Base-by-base conservation (phyloP, 2,329 filamentous ascomycete genomes). In the Diatrype stigma region DNA sequence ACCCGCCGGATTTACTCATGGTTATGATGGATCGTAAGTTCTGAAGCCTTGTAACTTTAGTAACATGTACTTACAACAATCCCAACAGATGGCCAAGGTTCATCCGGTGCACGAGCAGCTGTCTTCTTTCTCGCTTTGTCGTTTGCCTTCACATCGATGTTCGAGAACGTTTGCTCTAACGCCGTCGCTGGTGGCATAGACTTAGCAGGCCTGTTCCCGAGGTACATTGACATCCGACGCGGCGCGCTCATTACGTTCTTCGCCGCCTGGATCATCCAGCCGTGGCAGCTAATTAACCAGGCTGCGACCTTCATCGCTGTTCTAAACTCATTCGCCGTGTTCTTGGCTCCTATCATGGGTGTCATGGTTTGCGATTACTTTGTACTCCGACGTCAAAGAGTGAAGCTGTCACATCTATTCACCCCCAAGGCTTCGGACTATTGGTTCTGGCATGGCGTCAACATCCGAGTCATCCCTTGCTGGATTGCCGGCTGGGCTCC, bases 401-500 rank as follows among this genome's bases (percentile, higher is more conserved):
- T 69, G 16, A 67, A 67, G 53, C 61, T 71, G 12, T 65, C 64
- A 3, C 60, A 67, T 34, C 57, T 72, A 1, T 71, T 48, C 48
- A 58, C 57, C 19, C 64, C 65, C 0, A 34, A 63, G 0, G 61
- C 66, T 11, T 69, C 69, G 0, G 58, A 60, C 8, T 76, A 75
- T 53, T 73, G 69, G 63, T 76, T 67, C 52, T 69, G 54, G 49
- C 65, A 69, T 12, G 73, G 72, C 1, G 46, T 74, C 46, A 73
- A 74, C 47, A 71, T 67, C 67, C 57, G 70, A 5, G 68, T 67
- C 0, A 60, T 72, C 19, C 63, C 67, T 3, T 66, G 70, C 10
- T 75, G 72, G 73, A 57, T 70, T 0, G 69, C 67, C 44, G 72
- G 72, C 3, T 73, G 70, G 68, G 68, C 66, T n/a, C 71, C 70